Conservation (phyloP, 768 basidiomycete genomes). For the Bullera alba region DNA sequence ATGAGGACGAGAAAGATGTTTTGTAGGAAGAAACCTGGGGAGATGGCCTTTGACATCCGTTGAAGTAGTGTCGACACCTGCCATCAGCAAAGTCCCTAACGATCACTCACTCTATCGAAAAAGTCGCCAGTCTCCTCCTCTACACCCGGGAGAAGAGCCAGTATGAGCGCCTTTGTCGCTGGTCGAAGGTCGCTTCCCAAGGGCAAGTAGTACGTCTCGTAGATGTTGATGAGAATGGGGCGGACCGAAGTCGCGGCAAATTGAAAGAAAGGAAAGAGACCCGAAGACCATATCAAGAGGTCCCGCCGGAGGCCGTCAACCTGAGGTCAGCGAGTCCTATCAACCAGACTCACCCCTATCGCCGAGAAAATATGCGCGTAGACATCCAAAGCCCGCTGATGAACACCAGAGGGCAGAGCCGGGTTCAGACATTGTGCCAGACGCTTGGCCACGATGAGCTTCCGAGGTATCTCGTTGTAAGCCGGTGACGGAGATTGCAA, state of each 20-base stretch:
- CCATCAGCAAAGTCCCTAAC: slow-evolving; percentile 3
- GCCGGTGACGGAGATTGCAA: slow-evolving; percentile 79
- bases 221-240: slow-evolving; percentile 84
- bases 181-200: slow-evolving; percentile 73
- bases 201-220: slow-evolving; percentile 85
- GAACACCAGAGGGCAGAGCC: slow-evolving; percentile 92
- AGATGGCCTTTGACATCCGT: slow-evolving; percentile 72
- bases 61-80: slow-evolving; percentile 76
- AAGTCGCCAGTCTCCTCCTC: slow-evolving; percentile 98
- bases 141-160: slow-evolving; percentile 85
- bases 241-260: slow-evolving; percentile 97
- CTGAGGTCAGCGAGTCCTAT: slow-evolving; percentile 47
- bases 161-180: slow-evolving; percentile 86
- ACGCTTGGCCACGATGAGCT: slow-evolving; percentile 87
- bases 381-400: slow-evolving; percentile 91
- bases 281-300: slow-evolving; percentile 86
- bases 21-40: slow-evolving; percentile 85
- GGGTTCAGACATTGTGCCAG: slow-evolving; percentile 94
- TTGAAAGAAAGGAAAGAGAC: slow-evolving; percentile 96
- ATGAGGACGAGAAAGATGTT: slow-evolving; percentile 91
- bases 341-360: slow-evolving; percentile 62
- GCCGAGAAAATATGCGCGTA: slow-evolving; percentile 84
- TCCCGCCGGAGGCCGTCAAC: slow-evolving; percentile 79
- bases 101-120: slow-evolving; percentile 56
- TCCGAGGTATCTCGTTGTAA: slow-evolving; percentile 92